phyloP scores from a whole-genome alignment of 225 moss, liverwort and hornwort species.

The Lunularia cruciata region DNA sequence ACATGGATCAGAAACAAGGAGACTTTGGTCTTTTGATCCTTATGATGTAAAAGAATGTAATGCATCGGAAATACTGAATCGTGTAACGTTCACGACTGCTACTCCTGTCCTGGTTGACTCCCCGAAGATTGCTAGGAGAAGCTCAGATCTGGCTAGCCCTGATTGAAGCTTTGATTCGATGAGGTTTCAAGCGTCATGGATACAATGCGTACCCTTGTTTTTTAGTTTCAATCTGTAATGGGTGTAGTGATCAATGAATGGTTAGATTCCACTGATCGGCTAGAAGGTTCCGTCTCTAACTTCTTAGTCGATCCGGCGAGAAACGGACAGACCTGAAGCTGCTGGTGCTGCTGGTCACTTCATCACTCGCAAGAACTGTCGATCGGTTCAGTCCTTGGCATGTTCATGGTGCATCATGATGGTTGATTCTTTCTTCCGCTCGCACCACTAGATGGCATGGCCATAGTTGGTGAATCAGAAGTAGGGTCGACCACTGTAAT shows the following conservation, averaged over 20 bases:
- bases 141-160: conserved; percentile 15
- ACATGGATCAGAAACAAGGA: conserved; percentile 5
- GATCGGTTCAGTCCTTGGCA: too few relatives aligned
- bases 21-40: conserved; percentile 8
- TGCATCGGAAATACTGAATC: not conserved
- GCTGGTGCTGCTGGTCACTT: not conserved
- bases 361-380: too few relatives aligned
- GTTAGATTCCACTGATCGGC: not conserved
- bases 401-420: too few relatives aligned
- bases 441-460: not conserved
- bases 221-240: not conserved
- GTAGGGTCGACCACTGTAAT: conserved; percentile 9
- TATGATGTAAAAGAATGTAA: conserved; percentile 11
- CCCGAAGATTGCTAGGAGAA: not conserved
- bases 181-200: not conserved
- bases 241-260: not conserved
- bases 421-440: too few relatives aligned
- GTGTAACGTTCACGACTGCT: conserved; percentile 6
- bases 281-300: not conserved
- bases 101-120: conserved; percentile 7
- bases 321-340: not conserved
- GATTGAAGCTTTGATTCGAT: not conserved
- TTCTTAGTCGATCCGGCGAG: not conserved
- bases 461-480: not conserved
- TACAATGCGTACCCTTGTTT: not conserved